These are phyloP conservation scores for Pluteus cervinus DNA, from an alignment of 768 basidiomycete genomes.

Conservation along the genomic window DNA sequence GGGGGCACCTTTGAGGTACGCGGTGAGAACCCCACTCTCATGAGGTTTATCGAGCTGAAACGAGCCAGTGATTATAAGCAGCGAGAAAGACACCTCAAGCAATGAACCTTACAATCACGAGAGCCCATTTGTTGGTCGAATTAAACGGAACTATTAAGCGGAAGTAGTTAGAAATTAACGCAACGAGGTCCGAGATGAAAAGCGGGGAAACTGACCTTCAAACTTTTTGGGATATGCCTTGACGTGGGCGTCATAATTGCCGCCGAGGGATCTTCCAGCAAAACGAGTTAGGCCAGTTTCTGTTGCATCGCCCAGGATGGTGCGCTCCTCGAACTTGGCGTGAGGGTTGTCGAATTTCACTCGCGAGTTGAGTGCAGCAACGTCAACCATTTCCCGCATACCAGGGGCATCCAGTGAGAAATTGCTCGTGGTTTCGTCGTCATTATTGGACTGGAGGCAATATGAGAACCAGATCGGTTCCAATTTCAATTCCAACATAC, in stretches of 20 bases:
- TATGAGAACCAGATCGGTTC: neutral
- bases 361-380: conserved; percentile 60
- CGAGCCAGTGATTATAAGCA: conserved; percentile 1
- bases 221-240: conserved; percentile 54
- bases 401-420: conserved; percentile 49
- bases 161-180: neutral
- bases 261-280: conserved; percentile 45
- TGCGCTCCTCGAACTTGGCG: conserved; percentile 53
- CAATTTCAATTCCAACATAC: no score
- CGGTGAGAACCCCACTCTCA: conserved; percentile 37
- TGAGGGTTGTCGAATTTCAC: conserved; percentile 66
- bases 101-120: conserved; percentile 62
- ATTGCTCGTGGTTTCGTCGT: conserved; percentile 41
- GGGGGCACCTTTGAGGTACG: conserved; percentile 65
- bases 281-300: conserved; percentile 70
- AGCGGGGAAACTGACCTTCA: conserved; percentile 30
- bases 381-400: conserved; percentile 63
- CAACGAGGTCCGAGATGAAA: neutral
- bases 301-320: conserved; percentile 67
- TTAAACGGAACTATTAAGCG: conserved; percentile 53
- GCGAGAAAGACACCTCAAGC: conserved; percentile 6
- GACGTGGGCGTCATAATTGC: conserved; percentile 48
- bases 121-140: conserved; percentile 68
- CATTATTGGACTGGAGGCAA: conserved; percentile 53
- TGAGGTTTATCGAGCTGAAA: conserved; percentile 52